phyloP scores from a whole-genome alignment of 441 rosid genomes.

The Francoa sonchifolia region DNA sequence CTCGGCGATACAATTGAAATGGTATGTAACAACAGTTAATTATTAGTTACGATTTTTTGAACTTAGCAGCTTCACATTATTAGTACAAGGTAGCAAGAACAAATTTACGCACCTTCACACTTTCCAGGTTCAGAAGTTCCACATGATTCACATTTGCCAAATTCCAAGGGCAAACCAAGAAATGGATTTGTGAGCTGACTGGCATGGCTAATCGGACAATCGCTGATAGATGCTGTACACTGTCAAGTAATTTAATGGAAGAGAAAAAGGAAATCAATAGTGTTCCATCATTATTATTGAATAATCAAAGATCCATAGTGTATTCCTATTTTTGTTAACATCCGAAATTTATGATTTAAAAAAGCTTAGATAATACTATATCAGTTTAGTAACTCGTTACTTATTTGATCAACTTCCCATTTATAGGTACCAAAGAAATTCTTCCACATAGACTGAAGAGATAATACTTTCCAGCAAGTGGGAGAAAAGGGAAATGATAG shows the following conservation, averaged over 20 bases:
- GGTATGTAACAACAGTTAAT: no score
- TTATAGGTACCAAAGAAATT: no score
- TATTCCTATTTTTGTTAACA: neutral
- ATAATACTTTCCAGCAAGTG: neutral
- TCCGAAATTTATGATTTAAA: no score
- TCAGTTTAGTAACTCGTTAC: no score
- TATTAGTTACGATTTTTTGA: no score
- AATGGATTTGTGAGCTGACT: conserved; percentile 74
- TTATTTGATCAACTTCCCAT: no score
- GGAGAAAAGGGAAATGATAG: neutral
- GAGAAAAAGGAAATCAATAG: conserved; percentile 1
- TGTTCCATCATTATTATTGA: neutral
- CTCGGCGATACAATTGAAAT: no score
- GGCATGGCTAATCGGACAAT: conserved; percentile 51
- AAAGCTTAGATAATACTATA: no score
- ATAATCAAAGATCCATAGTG: conserved; percentile 11
- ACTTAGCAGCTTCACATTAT: no score
- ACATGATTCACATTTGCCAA: conserved; percentile 89
- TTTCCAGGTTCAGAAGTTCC: conserved; percentile 74
- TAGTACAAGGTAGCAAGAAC: no score
- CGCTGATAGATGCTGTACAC: conserved; percentile 69
- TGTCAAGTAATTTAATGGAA: conserved; percentile 13
- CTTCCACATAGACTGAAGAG: neutral
- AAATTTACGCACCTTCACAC: conserved; percentile 70
- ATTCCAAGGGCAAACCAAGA: conserved; percentile 86